Evolutionary conservation across 2,329 filamentous ascomycete genomes (phyloP).

Genomic region (Phialemonium atrogriseum): DNA sequence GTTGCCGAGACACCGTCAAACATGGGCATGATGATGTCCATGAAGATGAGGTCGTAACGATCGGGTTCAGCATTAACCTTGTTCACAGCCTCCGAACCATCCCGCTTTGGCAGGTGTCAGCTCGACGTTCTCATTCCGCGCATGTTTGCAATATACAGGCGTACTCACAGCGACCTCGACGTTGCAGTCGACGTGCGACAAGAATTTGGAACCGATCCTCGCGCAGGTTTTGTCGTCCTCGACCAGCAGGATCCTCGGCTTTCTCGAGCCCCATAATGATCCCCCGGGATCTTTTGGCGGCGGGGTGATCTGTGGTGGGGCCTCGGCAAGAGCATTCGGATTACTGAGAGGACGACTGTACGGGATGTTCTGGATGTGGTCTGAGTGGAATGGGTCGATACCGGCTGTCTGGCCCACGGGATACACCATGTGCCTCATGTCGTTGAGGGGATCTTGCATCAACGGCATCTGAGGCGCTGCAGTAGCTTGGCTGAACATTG

Average conservation of each 20-base stretch:
- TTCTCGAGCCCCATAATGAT: conserved; percentile 49
- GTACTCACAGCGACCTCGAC: conserved; percentile 58
- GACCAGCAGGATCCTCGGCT: conserved; percentile 80
- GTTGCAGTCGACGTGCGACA: conserved; percentile 55
- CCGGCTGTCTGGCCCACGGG: conserved; percentile 85
- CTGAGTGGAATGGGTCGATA: conserved; percentile 89
- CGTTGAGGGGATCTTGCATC: conserved; percentile 42
- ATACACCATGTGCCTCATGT: conserved; percentile 67
- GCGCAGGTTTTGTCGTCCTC: conserved; percentile 69
- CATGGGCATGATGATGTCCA: conserved; percentile 97
- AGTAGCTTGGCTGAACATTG: conserved; percentile 46
- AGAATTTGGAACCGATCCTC: conserved; percentile 59
- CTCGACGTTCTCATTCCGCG: no score
- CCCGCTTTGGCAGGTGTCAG: conserved; percentile 41
- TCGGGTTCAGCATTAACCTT: conserved; percentile 55
- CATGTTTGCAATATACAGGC: background rate
- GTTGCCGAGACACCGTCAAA: conserved; percentile 92
- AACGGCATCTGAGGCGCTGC: conserved; percentile 29
- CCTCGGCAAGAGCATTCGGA: conserved; percentile 31
- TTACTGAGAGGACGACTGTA: conserved; percentile 68
- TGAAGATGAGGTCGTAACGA: conserved; percentile 63
- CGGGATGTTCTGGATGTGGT: conserved; percentile 90
- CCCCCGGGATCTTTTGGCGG: conserved; percentile 26
- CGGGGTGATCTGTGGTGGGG: conserved; percentile 28
- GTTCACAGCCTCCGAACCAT: conserved; percentile 85